Evolutionary conservation across 2,329 filamentous ascomycete genomes (phyloP).

Genomic region (Aureobasidium melanogenum): DNA sequence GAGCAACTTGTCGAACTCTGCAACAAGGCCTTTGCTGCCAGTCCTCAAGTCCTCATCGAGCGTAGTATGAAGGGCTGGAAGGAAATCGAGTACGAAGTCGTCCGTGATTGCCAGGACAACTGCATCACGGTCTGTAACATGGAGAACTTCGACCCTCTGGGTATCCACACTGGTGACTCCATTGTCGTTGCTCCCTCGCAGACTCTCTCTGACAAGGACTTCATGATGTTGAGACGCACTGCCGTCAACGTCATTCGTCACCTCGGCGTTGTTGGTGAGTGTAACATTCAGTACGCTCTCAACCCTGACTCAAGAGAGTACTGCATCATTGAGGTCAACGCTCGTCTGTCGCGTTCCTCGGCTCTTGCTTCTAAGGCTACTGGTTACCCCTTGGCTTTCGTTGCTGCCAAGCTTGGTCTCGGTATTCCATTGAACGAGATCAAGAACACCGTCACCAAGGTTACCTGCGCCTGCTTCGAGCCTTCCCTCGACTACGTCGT

Average conservation of each 20-base stretch:
- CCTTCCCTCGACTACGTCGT: conserved; percentile 96
- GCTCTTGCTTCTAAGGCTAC: conserved; percentile 96
- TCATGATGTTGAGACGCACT: conserved; percentile 97
- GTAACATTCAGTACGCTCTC: conserved; percentile 95
- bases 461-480: conserved; percentile 95
- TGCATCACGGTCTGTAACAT: conserved; percentile 99
- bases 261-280: conserved; percentile 94
- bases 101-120: conserved; percentile 90
- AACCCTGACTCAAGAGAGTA: conserved; percentile 93
- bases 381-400: conserved; percentile 93
- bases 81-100: conserved; percentile 98
- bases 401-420: conserved; percentile 94
- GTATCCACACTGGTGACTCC: conserved; percentile 95
- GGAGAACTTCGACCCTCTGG: conserved; percentile 98
- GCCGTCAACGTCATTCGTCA: conserved; percentile 96
- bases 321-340: conserved; percentile 97
- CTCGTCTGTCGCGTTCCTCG: conserved; percentile 93
- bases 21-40: conserved; percentile 88
- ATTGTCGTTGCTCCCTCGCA: conserved; percentile 97
- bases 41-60: conserved; percentile 93
- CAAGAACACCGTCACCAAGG: conserved; percentile 89
- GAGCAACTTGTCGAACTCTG: conserved; percentile 76
- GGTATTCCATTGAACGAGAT: conserved; percentile 95
- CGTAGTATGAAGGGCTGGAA: conserved; percentile 99
- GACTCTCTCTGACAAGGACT: conserved; percentile 93